Evolutionary conservation across 1,284 basidiomycete genomes (phyloP).

Genomic region (Cutaneotrichosporon sp.): DNA sequence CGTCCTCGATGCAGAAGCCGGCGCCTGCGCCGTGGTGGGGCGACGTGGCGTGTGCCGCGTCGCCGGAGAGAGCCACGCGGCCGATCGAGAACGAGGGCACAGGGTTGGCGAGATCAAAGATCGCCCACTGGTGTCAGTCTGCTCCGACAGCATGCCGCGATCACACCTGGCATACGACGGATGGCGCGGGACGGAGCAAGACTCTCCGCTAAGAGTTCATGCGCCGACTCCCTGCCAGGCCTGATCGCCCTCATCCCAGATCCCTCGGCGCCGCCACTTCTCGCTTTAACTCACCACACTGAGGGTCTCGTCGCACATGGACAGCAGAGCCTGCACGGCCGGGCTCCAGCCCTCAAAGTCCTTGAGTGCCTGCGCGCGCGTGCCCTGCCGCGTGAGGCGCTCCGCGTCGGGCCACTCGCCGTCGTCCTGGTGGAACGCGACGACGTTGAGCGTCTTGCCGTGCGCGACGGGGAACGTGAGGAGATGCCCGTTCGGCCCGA

Average conservation of each 20-base stretch:
- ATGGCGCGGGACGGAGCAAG: too few species aligned
- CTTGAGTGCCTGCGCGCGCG: conserved; percentile 15
- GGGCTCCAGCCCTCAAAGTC: conserved; percentile 20
- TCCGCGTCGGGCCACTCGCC: conserved; percentile 18
- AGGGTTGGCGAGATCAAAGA: conserved; percentile 23
- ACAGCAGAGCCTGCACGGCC: conserved; percentile 15
- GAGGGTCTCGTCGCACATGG: conserved; percentile 22
- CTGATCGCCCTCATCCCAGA: not conserved
- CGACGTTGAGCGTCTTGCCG: conserved; percentile 27
- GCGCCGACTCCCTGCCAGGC: not conserved
- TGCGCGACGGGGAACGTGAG: conserved; percentile 27
- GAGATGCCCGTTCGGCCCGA: conserved; percentile 24
- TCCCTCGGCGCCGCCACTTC: too few species aligned
- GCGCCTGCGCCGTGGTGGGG: conserved; percentile 32
- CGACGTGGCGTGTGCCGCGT: conserved; percentile 28
- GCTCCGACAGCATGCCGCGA: not conserved
- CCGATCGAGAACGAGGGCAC: conserved; percentile 18
- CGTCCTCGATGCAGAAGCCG: conserved; percentile 29
- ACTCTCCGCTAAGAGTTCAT: too few species aligned
- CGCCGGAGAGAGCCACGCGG: conserved; percentile 21
- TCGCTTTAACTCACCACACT: conserved; percentile 15
- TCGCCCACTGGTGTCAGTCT: conserved; percentile 21
- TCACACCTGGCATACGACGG: too few species aligned
- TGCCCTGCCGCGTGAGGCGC: conserved; percentile 20
- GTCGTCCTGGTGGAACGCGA: conserved; percentile 21